Evolutionary conservation across 129 eudicot species (phyloP).

Genomic region (Lactuca saligna): DNA sequence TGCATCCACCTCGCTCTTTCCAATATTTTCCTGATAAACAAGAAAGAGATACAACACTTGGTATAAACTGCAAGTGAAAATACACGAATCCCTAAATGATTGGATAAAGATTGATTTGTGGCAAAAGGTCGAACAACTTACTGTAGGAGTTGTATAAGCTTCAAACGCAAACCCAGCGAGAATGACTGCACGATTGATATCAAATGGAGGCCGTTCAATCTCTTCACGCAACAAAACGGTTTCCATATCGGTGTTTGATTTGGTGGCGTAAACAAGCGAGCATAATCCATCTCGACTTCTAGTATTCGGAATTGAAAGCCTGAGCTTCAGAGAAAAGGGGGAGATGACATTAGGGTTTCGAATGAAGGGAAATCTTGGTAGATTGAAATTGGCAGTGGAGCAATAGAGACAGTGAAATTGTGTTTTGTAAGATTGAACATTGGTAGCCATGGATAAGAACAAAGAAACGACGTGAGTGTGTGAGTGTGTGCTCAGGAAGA

Average conservation of each 20-base stretch:
- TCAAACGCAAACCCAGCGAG: constrained; percentile 96
- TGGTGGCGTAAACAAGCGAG: constrained; percentile 27
- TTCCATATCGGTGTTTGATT: constrained; percentile 34
- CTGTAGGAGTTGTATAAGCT: constrained; percentile 83
- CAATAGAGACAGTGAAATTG: constrained; percentile 31
- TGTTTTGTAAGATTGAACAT: constrained; percentile 29
- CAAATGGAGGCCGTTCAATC: constrained; percentile 69
- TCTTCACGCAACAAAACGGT: constrained; percentile 21
- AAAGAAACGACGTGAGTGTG: background rate
- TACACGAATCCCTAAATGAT: background rate
- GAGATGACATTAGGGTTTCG: constrained; percentile 41
- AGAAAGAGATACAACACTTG: background rate
- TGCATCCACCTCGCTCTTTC: constrained; percentile 76
- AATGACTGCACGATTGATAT: constrained; percentile 80
- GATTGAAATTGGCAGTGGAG: constrained; percentile 21
- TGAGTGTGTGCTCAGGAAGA: background rate
- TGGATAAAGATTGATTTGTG: background rate
- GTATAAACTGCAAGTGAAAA: background rate
- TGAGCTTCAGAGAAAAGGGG: constrained; percentile 21
- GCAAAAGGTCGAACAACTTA: constrained; percentile 18
- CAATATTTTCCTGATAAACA: constrained; percentile 58
- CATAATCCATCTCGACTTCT: constrained; percentile 12
- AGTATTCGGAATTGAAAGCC: constrained; percentile 35
- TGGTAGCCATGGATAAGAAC: constrained; percentile 49
- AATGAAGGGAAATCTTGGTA: constrained; percentile 32